A percentile compares a stretch with the other conserved stretches of the same genome.
Conservation (phyloP, 164 flowering plant species). For the Magnolia changhungtana region DNA sequence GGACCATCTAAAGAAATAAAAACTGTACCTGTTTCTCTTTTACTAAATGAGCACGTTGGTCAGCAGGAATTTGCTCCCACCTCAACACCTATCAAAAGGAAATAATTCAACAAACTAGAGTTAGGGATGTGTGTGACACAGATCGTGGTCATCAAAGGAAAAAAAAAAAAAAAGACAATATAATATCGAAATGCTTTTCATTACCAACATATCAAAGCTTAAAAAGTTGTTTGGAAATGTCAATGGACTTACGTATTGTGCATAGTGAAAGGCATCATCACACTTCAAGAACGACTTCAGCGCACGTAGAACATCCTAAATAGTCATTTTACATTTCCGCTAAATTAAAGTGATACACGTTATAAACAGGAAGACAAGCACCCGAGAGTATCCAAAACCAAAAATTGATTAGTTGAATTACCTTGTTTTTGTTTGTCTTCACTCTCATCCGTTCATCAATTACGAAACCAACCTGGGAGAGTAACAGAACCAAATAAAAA, state of each 20-base stretch:
- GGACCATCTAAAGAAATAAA: neutral
- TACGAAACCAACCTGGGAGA: conserved; percentile 71
- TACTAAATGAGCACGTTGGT: conserved; percentile 72
- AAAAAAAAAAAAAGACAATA: neutral
- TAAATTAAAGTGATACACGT: neutral
- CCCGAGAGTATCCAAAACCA: neutral
- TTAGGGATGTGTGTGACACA: too few species aligned
- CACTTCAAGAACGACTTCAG: conserved; percentile 59
- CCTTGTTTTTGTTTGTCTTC: conserved; percentile 69
- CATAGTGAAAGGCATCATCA: conserved; percentile 80
- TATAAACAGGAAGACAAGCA: neutral
- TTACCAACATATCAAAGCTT: neutral
- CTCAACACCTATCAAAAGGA: conserved; percentile 49
- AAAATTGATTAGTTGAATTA: conserved; percentile 9
- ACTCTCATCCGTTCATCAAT: conserved; percentile 77
- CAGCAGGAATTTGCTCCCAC: conserved; percentile 89
- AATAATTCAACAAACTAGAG: conserved; percentile 3
- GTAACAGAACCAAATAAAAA: neutral
- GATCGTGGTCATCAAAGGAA: neutral
- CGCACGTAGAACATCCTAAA: conserved; percentile 61
- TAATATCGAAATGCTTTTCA: too few species aligned
- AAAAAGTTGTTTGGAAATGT: neutral
- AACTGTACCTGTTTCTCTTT: conserved; percentile 70
- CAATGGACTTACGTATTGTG: conserved; percentile 61
- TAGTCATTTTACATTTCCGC: conserved; percentile 1